Conservation (phyloP, 2,329 filamentous ascomycete species). For the Myrmaecium sp. region DNA sequence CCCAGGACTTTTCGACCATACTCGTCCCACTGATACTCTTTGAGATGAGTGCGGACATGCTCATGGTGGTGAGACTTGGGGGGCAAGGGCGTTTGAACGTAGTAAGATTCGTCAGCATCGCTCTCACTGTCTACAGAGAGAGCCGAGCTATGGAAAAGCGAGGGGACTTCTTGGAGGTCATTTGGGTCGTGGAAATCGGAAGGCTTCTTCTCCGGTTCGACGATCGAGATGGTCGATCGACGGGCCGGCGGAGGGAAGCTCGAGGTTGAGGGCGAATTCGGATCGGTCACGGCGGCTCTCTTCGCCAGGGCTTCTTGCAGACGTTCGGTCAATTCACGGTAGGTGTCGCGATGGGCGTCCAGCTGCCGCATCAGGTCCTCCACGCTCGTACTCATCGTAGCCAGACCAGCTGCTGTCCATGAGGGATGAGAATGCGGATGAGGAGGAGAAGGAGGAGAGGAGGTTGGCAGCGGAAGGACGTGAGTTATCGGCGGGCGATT, state of each 20-base stretch:
- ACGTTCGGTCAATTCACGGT: conserved; percentile 4
- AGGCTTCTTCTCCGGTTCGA: conserved; percentile 3
- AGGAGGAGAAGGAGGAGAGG: background rate
- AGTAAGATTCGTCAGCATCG: conserved; percentile 17
- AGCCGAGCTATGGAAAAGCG: conserved; percentile 12
- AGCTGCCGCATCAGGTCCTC: conserved; percentile 4
- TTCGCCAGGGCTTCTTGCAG: conserved; percentile 3
- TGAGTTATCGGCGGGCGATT: too few relatives aligned
- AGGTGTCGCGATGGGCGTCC: conserved; percentile 4
- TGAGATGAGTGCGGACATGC: conserved; percentile 27
- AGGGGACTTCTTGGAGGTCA: conserved; percentile 1
- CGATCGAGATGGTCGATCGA: conserved; percentile 4
- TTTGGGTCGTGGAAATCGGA: too few relatives aligned
- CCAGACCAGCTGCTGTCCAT: too few relatives aligned
- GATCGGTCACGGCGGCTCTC: background rate
- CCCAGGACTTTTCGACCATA: conserved; percentile 24
- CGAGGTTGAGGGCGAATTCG: conserved; percentile 1
- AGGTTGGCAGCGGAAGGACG: too few relatives aligned
- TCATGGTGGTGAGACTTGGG: conserved; percentile 25
- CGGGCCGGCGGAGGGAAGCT: conserved; percentile 2
- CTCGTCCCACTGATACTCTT: conserved; percentile 24
- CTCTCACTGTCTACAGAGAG: conserved; percentile 19
- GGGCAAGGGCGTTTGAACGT: conserved; percentile 23
- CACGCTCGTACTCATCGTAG: conserved; percentile 3
- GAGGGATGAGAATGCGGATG: background rate